Base-by-base conservation (phyloP, 75 land plant species). In the Picea glauca region DNA sequence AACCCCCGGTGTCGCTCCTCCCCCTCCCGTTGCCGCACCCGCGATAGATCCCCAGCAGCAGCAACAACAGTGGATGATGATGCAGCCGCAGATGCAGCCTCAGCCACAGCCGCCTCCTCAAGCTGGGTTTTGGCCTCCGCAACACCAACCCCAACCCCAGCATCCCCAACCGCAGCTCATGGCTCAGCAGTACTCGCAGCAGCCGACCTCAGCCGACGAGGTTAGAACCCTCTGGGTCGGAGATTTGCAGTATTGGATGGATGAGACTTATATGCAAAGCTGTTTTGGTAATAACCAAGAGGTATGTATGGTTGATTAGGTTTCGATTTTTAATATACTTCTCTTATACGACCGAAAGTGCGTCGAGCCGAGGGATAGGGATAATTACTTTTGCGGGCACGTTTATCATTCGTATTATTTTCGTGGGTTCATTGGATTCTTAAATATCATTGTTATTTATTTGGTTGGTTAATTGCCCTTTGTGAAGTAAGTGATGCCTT, bases 211-310 rank as follows among this genome's bases (percentile, higher is more conserved):
- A 13, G 79, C 82, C 17, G 88, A 84, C 46, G 88, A 86, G 46
- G 79, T 86, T 46, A 84, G 81, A 40, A 86, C 88, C 11, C 83
- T 86, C 46, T 86, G 88, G 88, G 83, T 86, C 13, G 88, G 88
- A 23, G 88, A 86, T 78, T 76, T 86, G 54, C 88, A 84, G 77
- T 86, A 81, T 35, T 86, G 88, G 88, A 86, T 86, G 88, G 88
- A 86, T 62, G 88, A 86, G 73, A 80, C n/a, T 50, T 86, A 86
- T 78, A 64, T 86, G 40, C 78, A 81, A 35, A 78, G 70, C 65
- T 78, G 83, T 62, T 86, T 86, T 35, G 87, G 79, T 12, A 74
- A 74, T 31, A 86, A 83, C 1, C 76, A 76, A 76, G 87, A 86
- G 87, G 88, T 86, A 75, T 30, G 78, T 14, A 46, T 9, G 56